Evolutionary conservation across 176 grass and related monocot species (phyloP), one percentile per base, ranked within the genome.

Genomic region (Miscanthus lutarioriparius): DNA sequence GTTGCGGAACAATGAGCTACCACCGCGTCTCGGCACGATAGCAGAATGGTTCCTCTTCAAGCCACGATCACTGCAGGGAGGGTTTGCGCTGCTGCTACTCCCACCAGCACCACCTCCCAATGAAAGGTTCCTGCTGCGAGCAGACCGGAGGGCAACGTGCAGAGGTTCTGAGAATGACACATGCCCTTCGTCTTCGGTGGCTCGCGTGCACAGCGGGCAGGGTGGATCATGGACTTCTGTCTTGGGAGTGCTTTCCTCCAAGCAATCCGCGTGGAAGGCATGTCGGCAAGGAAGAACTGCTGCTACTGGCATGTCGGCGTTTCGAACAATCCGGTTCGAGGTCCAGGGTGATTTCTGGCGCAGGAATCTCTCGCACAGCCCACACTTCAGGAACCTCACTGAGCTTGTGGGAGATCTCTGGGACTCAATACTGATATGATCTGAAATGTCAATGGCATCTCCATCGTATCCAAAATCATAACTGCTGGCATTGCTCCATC

Each of bases 401-500:
- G 89, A 83, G 66, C 89, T 92, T 80, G 79, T 78, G 10, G 83
- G 87, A 17, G 81, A 96, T 26, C 85, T 82, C 79, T 92, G 91
- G 2, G 89, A 93, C 20, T 98, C 96, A 22, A 89, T 19, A 54
- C 91, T 87, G 45, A 93, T 83, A 83, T 88, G 78, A 74, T 99
- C 97, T 35, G 80, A 74, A 40, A 96, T 91, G 71, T 99, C 97
- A 88, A 92, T 84, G 13, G 80, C 85, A 78, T 99, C 91, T 15
- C 93, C 91, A 26, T 99, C 97, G 41, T 92, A 96, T 73, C 91
- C 89, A 85, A 97, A 91, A 68, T 98, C 92, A 71, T 94, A 95
- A 76, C 91, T 96, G 66, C 97, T 96, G 20, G 93, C 89, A 65
- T 94, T 96, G 83, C 97, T 96, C 97, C 93, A 99, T 83, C 97